Base-by-base conservation (phyloP, 352 stramenopile species). In the Pythium sp. region DNA sequence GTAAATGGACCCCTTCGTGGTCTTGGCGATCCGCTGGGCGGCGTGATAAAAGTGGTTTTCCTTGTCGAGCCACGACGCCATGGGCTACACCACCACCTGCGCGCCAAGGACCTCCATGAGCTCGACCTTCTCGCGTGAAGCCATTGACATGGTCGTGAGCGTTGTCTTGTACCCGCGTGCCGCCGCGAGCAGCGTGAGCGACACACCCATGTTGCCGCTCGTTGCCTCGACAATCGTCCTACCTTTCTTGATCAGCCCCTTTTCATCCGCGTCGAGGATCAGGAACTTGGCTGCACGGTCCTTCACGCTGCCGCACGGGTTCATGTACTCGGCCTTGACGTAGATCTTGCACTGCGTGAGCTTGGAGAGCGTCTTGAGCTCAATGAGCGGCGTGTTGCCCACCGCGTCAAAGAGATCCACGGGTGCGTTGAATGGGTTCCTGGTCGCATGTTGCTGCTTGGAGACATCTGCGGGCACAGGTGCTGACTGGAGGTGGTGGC, bases 301-400 rank as follows among this genome's bases (percentile, higher is more conserved):
- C 78, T 98, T 99, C 69, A 98, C 91, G 28, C 82, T 96, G 12
- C 95, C 95, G 67, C 92, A 93, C 22, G 96, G 96, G 71, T 98
- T 98, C 70, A 89, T 76, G 64, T 82, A 93, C 77, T 95, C 87
- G 22, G 85, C 85, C 70, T 95, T 95, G 64, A 76, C 87, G 34
- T 90, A 84, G 65, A 95, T 86, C 66, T 80, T 89, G 78, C 85
- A 92, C 4, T 78, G 76, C 3, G 87, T 95, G 54, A 93, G 78
- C 56, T 75, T 73, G 1, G 84, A 91, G 28, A 93, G 62, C 28
- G 76, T 82, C 51, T 79, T 82, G 55, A 95, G 77, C 68, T 92
- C 77, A 15, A 95, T 70, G 36, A 95, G 72, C 26, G 84, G 83
- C 32, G 87, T 95, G 64, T 93, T 92, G 30, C 87, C 87, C 32